Percentiles rank a stretch among this genome's conserved stretches.
phyloP scores from a whole-genome alignment of 306 rosid species.

The Vigna trinervia region DNA sequence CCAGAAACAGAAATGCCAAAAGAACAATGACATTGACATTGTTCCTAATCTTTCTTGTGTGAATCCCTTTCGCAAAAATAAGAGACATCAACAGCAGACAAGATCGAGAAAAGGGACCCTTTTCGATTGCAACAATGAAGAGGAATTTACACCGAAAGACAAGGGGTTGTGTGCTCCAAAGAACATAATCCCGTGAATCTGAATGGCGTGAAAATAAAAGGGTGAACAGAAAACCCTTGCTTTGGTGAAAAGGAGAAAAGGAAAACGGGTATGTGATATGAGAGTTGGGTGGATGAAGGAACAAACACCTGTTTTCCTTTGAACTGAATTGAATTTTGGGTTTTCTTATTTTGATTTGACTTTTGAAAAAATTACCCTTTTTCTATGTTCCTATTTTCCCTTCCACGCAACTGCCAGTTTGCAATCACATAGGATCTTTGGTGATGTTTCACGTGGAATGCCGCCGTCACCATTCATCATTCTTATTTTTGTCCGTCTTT shows the following conservation, averaged over 20 bases:
- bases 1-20: no score
- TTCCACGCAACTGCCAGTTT: background rate
- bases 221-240: background rate
- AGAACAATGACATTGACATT: no score
- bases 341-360: constrained; percentile 4
- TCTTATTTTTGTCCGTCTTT: no score
- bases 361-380: background rate
- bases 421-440: constrained; percentile 11
- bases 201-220: background rate
- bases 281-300: background rate
- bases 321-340: background rate
- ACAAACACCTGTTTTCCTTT: constrained; percentile 52
- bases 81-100: constrained; percentile 71
- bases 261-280: constrained; percentile 45
- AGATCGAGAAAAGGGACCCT: constrained; percentile 21
- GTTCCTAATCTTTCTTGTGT: no score
- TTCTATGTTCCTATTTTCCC: background rate
- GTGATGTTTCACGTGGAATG: constrained; percentile 5
- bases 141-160: background rate
- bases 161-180: background rate
- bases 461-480: background rate
- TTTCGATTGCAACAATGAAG: constrained; percentile 36
- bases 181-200: background rate
- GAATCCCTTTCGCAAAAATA: constrained; percentile 48
- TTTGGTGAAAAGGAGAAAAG: constrained; percentile 9